phyloP scores from a whole-genome alignment of 2,329 filamentous ascomycete genomes.

The Pseudogymnoascus sp. region DNA sequence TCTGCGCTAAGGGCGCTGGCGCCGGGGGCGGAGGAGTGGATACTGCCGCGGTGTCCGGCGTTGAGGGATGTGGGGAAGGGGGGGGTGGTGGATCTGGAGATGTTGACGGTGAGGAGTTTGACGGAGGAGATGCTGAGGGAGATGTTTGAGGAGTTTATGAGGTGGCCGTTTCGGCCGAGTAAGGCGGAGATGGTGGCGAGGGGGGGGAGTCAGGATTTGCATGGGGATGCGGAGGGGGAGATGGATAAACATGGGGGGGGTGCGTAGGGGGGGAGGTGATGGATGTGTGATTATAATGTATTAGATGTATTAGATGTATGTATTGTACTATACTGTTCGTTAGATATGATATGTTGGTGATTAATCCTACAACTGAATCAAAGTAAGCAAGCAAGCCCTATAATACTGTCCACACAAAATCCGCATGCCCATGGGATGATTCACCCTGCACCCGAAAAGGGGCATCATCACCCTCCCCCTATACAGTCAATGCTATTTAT shows the following conservation, averaged over 20 bases:
- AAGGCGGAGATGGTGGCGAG: conserved; percentile 64
- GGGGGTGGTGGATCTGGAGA: conserved; percentile 33
- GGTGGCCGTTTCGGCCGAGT: conserved; percentile 58
- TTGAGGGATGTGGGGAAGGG: conserved; percentile 40
- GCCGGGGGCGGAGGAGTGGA: conserved; percentile 49
- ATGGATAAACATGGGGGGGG: neutral
- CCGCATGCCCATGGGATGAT: too few relatives aligned
- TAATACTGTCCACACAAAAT: too few relatives aligned
- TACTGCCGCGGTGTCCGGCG: conserved; percentile 41
- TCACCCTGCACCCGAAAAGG: too few relatives aligned
- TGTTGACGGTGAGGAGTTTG: conserved; percentile 40
- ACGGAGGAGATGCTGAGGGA: conserved; percentile 48
- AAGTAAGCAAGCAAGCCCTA: neutral
- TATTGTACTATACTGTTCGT: neutral
- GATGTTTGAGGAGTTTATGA: conserved; percentile 50
- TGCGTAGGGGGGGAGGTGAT: neutral
- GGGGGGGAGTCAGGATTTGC: conserved; percentile 38
- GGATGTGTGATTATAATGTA: neutral
- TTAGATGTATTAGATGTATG: neutral
- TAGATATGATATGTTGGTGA: neutral
- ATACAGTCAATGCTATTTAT: too few relatives aligned
- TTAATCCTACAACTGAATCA: neutral
- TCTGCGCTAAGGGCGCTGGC: conserved; percentile 44
- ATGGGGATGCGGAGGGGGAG: neutral
- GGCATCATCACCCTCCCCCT: too few relatives aligned